Conservation (phyloP, 2,329 filamentous ascomycete species). For the Verticillium zaregamsianum region DNA sequence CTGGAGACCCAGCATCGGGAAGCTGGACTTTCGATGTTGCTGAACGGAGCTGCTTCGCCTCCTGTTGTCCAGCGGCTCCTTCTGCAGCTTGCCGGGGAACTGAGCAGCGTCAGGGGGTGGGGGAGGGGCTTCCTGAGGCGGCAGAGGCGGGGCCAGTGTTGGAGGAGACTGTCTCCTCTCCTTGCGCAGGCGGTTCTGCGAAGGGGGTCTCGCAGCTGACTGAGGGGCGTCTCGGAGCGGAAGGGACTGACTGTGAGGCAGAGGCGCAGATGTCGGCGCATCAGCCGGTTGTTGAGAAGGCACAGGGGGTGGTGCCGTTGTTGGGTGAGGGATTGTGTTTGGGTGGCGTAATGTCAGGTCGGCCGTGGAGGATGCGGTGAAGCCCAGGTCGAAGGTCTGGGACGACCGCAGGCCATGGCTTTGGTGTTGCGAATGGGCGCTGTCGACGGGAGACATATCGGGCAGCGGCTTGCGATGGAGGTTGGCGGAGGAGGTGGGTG, state of each 20-base stretch:
- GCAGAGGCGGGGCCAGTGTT: neutral
- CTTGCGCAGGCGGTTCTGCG: neutral
- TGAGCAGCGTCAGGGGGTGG: neutral
- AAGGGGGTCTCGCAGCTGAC: neutral
- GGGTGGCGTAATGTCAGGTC: neutral
- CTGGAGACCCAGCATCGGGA: slow-evolving; percentile 18
- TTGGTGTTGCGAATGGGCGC: neutral
- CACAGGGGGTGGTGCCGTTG: neutral
- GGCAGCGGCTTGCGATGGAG: slow-evolving; percentile 18
- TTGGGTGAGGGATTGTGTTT: neutral
- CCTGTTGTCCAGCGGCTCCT: slow-evolving; percentile 21
- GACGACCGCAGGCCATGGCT: neutral
- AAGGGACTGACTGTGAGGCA: neutral
- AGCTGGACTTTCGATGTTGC: slow-evolving; percentile 12
- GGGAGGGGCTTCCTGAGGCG: neutral
- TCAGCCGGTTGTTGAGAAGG: neutral
- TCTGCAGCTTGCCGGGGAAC: slow-evolving; percentile 24
- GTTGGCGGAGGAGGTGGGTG: slow-evolving; percentile 13
- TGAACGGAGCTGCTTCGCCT: slow-evolving; percentile 30
- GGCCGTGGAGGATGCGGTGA: neutral
- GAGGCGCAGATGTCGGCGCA: neutral
- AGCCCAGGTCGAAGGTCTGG: neutral
- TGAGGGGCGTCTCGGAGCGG: neutral
- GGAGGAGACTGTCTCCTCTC: neutral
- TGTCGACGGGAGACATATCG: slow-evolving; percentile 10